A percentile compares a stretch with the other conserved stretches of the same genome.
Evolutionary conservation across 805 yeast genomes (phyloP).

Genomic region (Zygosaccharomyces bailii): DNA sequence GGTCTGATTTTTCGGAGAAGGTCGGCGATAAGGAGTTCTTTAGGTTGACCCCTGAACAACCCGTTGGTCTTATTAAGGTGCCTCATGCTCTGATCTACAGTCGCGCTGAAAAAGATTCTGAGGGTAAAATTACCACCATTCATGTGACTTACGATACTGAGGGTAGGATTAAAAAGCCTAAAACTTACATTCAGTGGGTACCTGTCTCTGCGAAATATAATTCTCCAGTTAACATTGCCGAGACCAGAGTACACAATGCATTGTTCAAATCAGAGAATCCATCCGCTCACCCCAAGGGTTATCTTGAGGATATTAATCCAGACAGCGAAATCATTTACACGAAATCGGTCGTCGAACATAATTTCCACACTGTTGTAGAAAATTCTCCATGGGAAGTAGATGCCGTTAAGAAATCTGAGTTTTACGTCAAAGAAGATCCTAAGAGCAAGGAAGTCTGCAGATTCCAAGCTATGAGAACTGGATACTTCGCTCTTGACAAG

Average conservation of each 20-base stretch:
- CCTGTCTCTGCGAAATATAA: constrained; percentile 60
- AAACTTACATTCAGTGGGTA: constrained; percentile 96
- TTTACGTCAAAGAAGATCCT: constrained; percentile 64
- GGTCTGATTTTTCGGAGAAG: constrained; percentile 77
- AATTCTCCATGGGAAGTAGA: constrained; percentile 74
- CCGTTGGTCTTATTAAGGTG: constrained; percentile 91
- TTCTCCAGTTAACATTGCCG: constrained; percentile 63
- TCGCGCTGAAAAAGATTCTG: constrained; percentile 51
- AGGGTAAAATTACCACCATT: constrained; percentile 65
- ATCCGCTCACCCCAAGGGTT: constrained; percentile 81
- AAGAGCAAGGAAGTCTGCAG: constrained; percentile 75
- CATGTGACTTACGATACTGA: constrained; percentile 78
- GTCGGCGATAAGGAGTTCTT: constrained; percentile 65
- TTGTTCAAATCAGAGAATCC: constrained; percentile 92
- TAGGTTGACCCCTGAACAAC: constrained; percentile 89
- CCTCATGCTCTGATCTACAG: constrained; percentile 77
- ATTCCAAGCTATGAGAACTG: constrained; percentile 96
- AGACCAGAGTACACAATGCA: constrained; percentile 84
- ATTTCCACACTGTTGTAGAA: constrained; percentile 61
- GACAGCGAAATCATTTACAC: constrained; percentile 66
- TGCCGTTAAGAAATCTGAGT: constrained; percentile 55
- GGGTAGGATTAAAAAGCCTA: constrained; percentile 66
- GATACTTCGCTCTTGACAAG: constrained; percentile 87
- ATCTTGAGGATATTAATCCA: constrained; percentile 75
- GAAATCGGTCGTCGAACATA: constrained; percentile 73